Conservation (phyloP, 495 filamentous ascomycete genomes). For the Talaromyces trachyspermus region DNA sequence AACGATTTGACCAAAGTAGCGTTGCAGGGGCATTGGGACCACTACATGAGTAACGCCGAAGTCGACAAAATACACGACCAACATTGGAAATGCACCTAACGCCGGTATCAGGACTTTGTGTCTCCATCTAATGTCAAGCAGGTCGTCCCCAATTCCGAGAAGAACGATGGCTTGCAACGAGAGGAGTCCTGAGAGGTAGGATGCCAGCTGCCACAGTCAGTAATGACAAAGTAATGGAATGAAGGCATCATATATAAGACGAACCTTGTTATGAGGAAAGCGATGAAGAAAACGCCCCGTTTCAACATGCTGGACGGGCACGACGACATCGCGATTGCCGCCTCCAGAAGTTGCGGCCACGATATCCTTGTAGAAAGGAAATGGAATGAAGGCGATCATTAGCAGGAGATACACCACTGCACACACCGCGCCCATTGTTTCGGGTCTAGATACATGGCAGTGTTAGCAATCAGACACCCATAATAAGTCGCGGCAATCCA, state of each 20-base stretch:
- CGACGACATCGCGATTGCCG: conserved; percentile 79
- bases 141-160: conserved; percentile 89
- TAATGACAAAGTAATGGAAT: neutral
- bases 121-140: conserved; percentile 97
- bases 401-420: conserved; percentile 84
- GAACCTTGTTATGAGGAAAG: conserved; percentile 89
- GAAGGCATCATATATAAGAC: conserved; percentile 6
- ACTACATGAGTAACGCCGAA: conserved; percentile 95
- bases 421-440: conserved; percentile 96
- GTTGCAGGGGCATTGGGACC: conserved; percentile 73
- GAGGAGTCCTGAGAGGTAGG: conserved; percentile 88
- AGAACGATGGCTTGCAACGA: conserved; percentile 84
- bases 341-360: conserved; percentile 92
- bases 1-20: conserved; percentile 72
- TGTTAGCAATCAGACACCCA: conserved; percentile 7
- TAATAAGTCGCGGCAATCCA: no score
- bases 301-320: conserved; percentile 58
- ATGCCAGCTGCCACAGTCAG: conserved; percentile 59
- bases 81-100: conserved; percentile 86
- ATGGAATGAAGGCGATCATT: conserved; percentile 88
- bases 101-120: conserved; percentile 98
- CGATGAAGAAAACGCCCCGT: conserved; percentile 74
- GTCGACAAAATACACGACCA: conserved; percentile 96
- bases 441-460: conserved; percentile 53
- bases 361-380: conserved; percentile 96